Conservation (phyloP, 169 alveolate genomes). For the Fabrea salina region DNA sequence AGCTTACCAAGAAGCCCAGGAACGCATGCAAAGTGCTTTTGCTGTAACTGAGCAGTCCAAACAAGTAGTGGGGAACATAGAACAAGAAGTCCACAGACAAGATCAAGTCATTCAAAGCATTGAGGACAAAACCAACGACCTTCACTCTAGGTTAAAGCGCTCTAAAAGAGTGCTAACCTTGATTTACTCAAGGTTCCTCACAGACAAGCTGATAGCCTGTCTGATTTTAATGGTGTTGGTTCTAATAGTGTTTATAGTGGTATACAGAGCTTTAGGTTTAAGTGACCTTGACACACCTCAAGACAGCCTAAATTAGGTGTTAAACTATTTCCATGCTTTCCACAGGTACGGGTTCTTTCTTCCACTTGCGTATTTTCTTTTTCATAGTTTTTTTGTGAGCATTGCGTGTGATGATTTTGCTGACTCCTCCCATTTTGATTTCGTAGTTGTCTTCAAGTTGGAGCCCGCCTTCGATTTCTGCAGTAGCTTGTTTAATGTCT, state of each 20-base stretch:
- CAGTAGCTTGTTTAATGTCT: background rate
- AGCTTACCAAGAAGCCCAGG: slow-evolving; percentile 7
- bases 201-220: background rate
- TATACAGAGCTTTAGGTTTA: slow-evolving; percentile 28
- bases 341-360: slow-evolving; percentile 5
- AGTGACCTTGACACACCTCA: too few species aligned
- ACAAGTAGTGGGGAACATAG: slow-evolving; percentile 14
- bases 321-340: slow-evolving; percentile 26
- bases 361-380: slow-evolving; percentile 8
- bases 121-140: slow-evolving; percentile 15
- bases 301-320: too few species aligned
- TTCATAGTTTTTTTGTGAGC: slow-evolving; percentile 10
- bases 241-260: background rate
- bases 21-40: slow-evolving; percentile 2
- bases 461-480: background rate
- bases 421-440: slow-evolving; percentile 18
- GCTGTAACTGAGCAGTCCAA: slow-evolving; percentile 21
- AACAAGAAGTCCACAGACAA: slow-evolving; percentile 1
- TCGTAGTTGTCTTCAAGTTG: background rate
- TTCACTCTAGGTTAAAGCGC: background rate
- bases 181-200: slow-evolving; percentile 13
- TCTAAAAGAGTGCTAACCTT: slow-evolving; percentile 11
- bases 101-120: slow-evolving; percentile 13
- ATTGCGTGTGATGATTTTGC: slow-evolving; percentile 2
- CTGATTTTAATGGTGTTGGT: background rate